Evolutionary conservation across 306 rosid genomes (phyloP), one percentile per base, ranked within the genome.

Genomic region (Gastrolobium bilobum): DNA sequence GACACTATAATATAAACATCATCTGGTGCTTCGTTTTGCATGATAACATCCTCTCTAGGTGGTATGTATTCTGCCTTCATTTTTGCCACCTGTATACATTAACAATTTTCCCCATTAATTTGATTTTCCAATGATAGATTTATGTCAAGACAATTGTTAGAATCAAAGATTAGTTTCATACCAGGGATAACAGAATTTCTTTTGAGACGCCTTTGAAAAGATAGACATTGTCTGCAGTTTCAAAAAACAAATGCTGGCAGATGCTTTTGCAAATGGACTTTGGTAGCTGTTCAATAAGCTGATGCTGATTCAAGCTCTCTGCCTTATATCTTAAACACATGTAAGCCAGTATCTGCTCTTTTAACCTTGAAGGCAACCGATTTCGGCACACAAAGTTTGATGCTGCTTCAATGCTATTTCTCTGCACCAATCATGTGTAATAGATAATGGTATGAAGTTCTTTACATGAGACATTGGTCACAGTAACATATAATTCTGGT

Each of bases 241-340:
- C 94, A 54, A 83, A 81, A 85, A 95, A 92, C 87, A 92, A 84
- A 43, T 84, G 91, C 77, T 86, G 94, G 67, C 89, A 87, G 48
- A 95, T 95, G 93, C 86, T 73, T 72, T 87, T 88, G 86, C 90
- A 85, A 53, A 95, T 92, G 0, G 99, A 92, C 72, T 92, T 91
- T 10, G 99, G 99, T 20, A 95, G 87, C 83, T 92, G 98, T 30
- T 92, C 97, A 44, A 95, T 81, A 42, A 95, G 87, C 1, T 84
- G 92, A 33, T 92, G 90, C 74, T 92, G 97, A 77, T 92, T 95
- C 82, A 95, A 84, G 75, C 89, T 89, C 86, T 91, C 98, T 6
- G 98, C 99, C 88, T 91, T 95, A 64, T 89, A 95, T 83, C 97
- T 89, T 78, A 92, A 84, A 54, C 97, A 95, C 97, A 95, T 95